Base-by-base conservation (phyloP, 306 rosid genomes). In the Sophora flavescens region DNA sequence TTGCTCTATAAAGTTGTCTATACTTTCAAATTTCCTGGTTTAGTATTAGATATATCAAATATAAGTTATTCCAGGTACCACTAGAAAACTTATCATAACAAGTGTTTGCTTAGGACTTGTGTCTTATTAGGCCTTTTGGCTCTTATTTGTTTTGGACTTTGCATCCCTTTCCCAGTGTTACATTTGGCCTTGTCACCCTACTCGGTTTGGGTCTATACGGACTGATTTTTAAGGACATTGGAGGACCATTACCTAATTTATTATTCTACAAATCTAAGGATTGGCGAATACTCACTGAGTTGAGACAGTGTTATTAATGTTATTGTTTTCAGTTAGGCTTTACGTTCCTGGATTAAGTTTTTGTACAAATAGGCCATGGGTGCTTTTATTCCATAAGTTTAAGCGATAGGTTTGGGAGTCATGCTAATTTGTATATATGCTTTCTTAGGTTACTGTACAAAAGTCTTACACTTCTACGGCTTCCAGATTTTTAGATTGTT, bases 371-470 rank as follows among this genome's bases (percentile, higher is more conserved):
- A 45, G 42, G 14, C 5, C 18, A 47, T 6, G 13, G 7, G 2
- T 47, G 22, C 72, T 36, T 13, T 67, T 67, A 67, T 67, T 28
- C 59, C 42, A 6, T 0, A 14, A 26, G 58, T 68, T 28, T 68
- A 13, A 30, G 3, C 47, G 12, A 42, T 65, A 41, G 54, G 3
- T 42, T 42, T 42, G 16, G n/a, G 54, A 42, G 5, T 17, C 70
- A 17, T 63, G 41, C 48, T 63, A 38, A 38, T 63, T n/a, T 63
- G 68, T 15, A 4, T 15, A 4, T 63, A 9, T 63, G 14, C n/a
- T 65, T 15, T 1, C 41, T 11, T 11, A 59, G 35, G 35, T 65
- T 64, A 4, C 6, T 41, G 1, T 17, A 41, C 8, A 7, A 1
- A 22, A 41, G 33, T 38, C 17, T 15, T 65, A 42, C 14, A 64